phyloP scores from a whole-genome alignment of 257 asterid species.

The Jacaranda copaia region DNA sequence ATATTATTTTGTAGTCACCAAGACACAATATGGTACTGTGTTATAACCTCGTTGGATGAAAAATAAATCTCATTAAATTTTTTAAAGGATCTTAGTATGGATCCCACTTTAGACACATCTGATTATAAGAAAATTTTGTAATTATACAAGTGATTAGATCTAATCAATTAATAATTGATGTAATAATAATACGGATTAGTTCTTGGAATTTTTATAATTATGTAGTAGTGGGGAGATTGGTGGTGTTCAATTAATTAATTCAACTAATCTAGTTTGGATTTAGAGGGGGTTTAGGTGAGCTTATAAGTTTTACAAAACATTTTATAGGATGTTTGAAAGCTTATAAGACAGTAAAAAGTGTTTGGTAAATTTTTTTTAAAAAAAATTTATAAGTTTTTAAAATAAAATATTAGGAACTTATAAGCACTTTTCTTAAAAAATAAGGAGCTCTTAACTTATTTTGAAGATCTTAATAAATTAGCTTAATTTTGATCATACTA shows the following conservation, averaged over 20 bases:
- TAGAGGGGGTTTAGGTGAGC: too few species aligned
- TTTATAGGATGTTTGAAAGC: too few species aligned
- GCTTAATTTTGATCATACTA: too few species aligned
- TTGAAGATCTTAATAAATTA: too few species aligned
- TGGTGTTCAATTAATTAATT: not conserved
- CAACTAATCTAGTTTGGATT: not conserved
- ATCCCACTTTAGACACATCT: conserved; percentile 31
- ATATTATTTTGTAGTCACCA: conserved; percentile 31
- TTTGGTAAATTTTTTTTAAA: too few species aligned
- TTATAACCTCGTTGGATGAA: conserved; percentile 7
- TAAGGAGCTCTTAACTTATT: too few species aligned
- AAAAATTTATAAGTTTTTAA: too few species aligned
- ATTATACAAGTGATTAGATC: conserved; percentile 3
- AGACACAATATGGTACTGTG: not conserved
- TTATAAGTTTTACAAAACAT: too few species aligned
- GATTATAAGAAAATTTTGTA: not conserved
- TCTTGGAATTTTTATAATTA: not conserved
- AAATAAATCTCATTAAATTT: conserved; percentile 26
- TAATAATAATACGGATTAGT: not conserved
- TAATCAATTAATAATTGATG: not conserved
- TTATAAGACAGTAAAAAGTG: too few species aligned
- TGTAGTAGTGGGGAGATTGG: conserved; percentile 26
- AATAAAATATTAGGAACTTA: too few species aligned
- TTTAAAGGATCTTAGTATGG: conserved; percentile 1
- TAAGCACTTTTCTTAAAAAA: too few species aligned